Percentiles rank a stretch among this genome's conserved stretches.
These are phyloP conservation scores for Kurtzmaniella quercitrusa DNA, from an alignment of 1,139 yeast species.

Conservation along the genomic window DNA sequence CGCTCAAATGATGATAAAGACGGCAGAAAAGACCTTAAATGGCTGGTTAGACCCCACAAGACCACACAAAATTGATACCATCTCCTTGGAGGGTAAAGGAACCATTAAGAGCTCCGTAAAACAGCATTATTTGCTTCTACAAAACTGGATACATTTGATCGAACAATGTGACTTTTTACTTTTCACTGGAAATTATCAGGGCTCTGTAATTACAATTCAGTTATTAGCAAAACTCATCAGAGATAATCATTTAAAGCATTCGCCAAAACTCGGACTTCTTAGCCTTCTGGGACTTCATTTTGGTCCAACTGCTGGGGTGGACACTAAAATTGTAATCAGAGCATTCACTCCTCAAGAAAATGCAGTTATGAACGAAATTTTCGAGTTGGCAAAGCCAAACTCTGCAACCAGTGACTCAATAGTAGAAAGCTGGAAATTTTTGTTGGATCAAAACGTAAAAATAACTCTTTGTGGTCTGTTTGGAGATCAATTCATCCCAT, in stretches of 20 bases:
- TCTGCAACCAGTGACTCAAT: constrained; percentile 28
- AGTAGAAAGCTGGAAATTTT: constrained; percentile 24
- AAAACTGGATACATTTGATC: constrained; percentile 40
- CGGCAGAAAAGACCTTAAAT: constrained; percentile 33
- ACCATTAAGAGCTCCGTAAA: constrained; percentile 38
- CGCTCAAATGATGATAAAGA: constrained; percentile 29
- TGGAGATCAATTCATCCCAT: constrained; percentile 42
- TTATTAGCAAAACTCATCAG: constrained; percentile 32
- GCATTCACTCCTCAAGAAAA: constrained; percentile 45
- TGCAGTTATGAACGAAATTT: constrained; percentile 44
- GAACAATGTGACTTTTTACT: constrained; percentile 38
- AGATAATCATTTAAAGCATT: constrained; percentile 12
- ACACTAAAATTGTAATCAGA: constrained; percentile 42
- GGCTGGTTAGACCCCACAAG: constrained; percentile 32
- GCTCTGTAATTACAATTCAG: constrained; percentile 41
- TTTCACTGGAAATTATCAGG: constrained; percentile 43
- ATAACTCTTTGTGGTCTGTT: constrained; percentile 46
- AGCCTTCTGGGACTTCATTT: constrained; percentile 42
- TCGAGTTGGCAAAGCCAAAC: constrained; percentile 40
- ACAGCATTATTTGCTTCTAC: constrained; percentile 28
- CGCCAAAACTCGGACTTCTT: constrained; percentile 35
- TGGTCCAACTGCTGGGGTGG: constrained; percentile 44
- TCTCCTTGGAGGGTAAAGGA: constrained; percentile 54
- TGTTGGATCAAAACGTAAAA: constrained; percentile 42
- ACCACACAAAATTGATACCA: constrained; percentile 34